Evolutionary conservation across 2,329 filamentous ascomycete genomes (phyloP).

Genomic region (Colletotrichum paranaense): DNA sequence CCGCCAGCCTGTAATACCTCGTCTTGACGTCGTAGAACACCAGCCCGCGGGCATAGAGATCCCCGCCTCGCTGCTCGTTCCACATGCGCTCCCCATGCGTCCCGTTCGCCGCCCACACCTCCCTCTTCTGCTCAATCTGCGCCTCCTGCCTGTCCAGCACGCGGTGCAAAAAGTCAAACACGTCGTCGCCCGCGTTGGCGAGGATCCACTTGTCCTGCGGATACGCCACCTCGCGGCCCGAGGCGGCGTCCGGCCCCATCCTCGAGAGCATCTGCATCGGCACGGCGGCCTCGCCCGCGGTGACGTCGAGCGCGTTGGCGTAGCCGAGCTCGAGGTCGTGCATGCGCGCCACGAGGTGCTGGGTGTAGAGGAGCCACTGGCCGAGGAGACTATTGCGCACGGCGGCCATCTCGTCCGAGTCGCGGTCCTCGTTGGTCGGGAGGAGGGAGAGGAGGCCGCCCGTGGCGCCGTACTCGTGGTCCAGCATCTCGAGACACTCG

Average conservation of each 20-base stretch:
- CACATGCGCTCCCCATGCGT: constrained; percentile 54
- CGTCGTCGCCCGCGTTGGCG: constrained; percentile 64
- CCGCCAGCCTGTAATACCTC: constrained; percentile 63
- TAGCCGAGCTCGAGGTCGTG: constrained; percentile 68
- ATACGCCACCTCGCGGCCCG: constrained; percentile 64
- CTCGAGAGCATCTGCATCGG: constrained; percentile 64
- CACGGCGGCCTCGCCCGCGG: constrained; percentile 61
- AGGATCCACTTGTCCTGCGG: constrained; percentile 68
- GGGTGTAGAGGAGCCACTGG: constrained; percentile 66
- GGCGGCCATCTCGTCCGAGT: constrained; percentile 49
- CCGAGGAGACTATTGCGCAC: constrained; percentile 66
- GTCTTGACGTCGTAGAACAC: constrained; percentile 61
- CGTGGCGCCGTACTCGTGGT: constrained; percentile 67
- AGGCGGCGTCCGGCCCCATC: constrained; percentile 62
- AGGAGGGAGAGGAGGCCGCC: constrained; percentile 68
- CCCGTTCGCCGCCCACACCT: constrained; percentile 49
- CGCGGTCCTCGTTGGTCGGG: constrained; percentile 52
- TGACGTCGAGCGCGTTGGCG: constrained; percentile 60
- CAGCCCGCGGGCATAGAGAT: constrained; percentile 55
- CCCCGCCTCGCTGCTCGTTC: constrained; percentile 41
- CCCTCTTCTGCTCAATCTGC: constrained; percentile 47
- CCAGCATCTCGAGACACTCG: constrained; percentile 67
- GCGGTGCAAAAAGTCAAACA: constrained; percentile 58
- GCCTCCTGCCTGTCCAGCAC: constrained; percentile 59
- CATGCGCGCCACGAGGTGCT: constrained; percentile 64